Conservation (phyloP, 2,329 filamentous ascomycete genomes). For the Trichoderma cornu-damae region DNA sequence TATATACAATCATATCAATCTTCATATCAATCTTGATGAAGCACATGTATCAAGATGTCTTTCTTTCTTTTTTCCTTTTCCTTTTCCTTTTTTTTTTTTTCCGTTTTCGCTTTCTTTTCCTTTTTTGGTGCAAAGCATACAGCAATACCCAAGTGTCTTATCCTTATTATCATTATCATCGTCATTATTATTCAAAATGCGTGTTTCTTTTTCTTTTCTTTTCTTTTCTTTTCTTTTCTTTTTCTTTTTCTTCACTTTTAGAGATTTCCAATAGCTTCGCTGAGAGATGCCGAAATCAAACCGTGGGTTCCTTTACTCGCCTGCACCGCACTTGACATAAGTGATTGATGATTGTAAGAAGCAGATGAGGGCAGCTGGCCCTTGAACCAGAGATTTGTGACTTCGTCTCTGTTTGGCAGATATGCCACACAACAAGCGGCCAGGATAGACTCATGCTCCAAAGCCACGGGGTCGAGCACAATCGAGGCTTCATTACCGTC, state of each 20-base stretch:
- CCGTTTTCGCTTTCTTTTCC: too few species aligned
- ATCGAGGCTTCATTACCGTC: constrained; percentile 39
- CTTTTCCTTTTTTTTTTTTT: too few species aligned
- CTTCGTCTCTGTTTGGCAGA: constrained; percentile 77
- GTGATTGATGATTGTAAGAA: constrained; percentile 29
- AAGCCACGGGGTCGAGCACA: constrained; percentile 75
- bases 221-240: too few species aligned
- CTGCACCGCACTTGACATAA: constrained; percentile 39
- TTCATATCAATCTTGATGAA: too few species aligned
- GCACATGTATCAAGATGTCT: too few species aligned
- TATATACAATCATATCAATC: too few species aligned
- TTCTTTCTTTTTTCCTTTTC: not conserved
- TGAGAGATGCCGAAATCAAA: constrained; percentile 32
- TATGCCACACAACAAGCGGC: constrained; percentile 90
- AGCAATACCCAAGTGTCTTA: not conserved
- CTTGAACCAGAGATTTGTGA: constrained; percentile 93
- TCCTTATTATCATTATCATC: constrained; percentile 11
- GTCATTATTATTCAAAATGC: not conserved
- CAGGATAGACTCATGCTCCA: constrained; percentile 70
- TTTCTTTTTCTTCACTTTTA: not conserved
- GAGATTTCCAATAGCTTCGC: constrained; percentile 29
- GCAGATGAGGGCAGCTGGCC: constrained; percentile 51
- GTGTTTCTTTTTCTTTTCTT: too few species aligned
- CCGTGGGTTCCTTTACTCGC: constrained; percentile 37
- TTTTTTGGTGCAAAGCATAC: too few species aligned